Evolutionary conservation across 2,329 filamentous ascomycete genomes (phyloP).

Genomic region (Sarocladiaceae sp.): DNA sequence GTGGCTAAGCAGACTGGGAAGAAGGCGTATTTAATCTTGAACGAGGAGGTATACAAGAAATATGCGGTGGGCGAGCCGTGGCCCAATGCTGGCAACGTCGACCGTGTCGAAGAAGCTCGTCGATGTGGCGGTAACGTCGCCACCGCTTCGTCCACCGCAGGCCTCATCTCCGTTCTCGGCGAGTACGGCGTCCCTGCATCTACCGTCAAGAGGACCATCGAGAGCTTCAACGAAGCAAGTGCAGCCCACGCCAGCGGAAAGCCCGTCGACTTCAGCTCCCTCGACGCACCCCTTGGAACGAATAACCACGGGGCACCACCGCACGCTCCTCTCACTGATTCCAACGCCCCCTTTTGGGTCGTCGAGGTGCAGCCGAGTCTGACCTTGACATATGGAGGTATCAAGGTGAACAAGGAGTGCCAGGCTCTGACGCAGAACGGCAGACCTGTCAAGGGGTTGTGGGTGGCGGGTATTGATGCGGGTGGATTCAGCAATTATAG

Average conservation of each 20-base stretch:
- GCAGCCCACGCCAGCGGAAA: background rate
- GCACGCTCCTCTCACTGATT: background rate
- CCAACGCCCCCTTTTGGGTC: background rate
- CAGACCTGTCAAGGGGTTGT: background rate
- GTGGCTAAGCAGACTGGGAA: background rate
- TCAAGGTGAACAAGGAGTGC: slow-evolving; percentile 1
- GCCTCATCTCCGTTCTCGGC: background rate
- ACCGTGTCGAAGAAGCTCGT: background rate
- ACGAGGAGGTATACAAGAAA: background rate
- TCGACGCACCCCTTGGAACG: background rate
- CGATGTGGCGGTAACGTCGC: background rate
- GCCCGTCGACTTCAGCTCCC: background rate
- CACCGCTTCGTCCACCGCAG: background rate
- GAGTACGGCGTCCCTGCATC: background rate
- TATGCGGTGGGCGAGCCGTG: background rate
- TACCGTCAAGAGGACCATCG: background rate
- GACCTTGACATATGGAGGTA: slow-evolving; percentile 7
- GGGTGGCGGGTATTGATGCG: slow-evolving; percentile 6
- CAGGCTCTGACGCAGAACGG: slow-evolving; percentile 4
- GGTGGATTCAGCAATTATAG: slow-evolving; percentile 8
- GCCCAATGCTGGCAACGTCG: background rate
- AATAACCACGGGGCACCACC: background rate
- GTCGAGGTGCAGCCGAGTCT: slow-evolving; percentile 8
- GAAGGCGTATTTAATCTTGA: background rate
- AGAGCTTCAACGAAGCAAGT: background rate